These are phyloP conservation scores for Aspergillus kassunensis DNA, from an alignment of 495 filamentous ascomycete species.

Conservation along the genomic window DNA sequence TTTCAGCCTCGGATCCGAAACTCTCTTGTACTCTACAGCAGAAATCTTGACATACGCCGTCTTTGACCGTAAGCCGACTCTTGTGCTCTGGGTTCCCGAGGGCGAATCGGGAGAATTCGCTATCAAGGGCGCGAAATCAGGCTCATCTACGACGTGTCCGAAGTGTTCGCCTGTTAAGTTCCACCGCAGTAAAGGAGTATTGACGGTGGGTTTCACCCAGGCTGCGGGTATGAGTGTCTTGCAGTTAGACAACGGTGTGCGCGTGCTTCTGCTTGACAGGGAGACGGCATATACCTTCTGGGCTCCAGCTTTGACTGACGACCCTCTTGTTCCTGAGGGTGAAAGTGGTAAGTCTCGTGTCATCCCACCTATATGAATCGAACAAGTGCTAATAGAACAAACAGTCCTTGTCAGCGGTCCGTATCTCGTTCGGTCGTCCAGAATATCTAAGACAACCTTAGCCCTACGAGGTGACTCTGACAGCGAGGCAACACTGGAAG, in stretches of 20 bases:
- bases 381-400: not conserved
- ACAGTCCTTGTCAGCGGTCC: slow-evolving; percentile 53
- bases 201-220: slow-evolving; percentile 43
- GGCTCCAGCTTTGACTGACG: slow-evolving; percentile 50
- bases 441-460: slow-evolving; percentile 42
- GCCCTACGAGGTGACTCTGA: slow-evolving; percentile 63
- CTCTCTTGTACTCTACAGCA: slow-evolving; percentile 56
- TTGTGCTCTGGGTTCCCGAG: slow-evolving; percentile 51
- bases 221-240: slow-evolving; percentile 43
- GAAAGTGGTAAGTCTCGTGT: slow-evolving; percentile 35
- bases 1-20: slow-evolving; percentile 47
- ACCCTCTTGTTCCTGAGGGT: slow-evolving; percentile 45
- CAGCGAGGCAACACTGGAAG: slow-evolving; percentile 54
- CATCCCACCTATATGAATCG: not conserved
- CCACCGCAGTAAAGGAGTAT: slow-evolving; percentile 24
- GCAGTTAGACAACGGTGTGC: slow-evolving; percentile 38
- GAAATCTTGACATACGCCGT: slow-evolving; percentile 53
- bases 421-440: slow-evolving; percentile 65
- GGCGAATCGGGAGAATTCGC: slow-evolving; percentile 54
- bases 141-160: slow-evolving; percentile 26
- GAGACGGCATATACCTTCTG: slow-evolving; percentile 52
- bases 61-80: slow-evolving; percentile 42
- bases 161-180: slow-evolving; percentile 39
- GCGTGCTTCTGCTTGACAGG: slow-evolving; percentile 49
- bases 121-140: slow-evolving; percentile 42